phyloP scores from a whole-genome alignment of 2,329 filamentous ascomycete genomes.

The Diplodia corticola region DNA sequence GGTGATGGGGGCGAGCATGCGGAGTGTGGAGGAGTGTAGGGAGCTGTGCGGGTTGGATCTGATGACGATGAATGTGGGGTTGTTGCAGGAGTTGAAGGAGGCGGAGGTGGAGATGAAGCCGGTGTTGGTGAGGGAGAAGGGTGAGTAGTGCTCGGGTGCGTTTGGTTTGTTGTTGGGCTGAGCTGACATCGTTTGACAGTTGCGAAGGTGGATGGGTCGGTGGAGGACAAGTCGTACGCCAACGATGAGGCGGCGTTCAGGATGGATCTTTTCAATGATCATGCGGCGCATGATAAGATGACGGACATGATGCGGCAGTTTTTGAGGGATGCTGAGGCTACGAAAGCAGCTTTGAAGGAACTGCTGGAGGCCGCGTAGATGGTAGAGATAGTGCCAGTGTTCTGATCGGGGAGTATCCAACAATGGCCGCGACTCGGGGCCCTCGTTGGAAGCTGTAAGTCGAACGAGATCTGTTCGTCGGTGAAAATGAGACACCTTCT shows the following conservation, averaged over 20 bases:
- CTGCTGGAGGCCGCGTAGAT: not conserved
- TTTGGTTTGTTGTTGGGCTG: not conserved
- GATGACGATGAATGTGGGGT: conserved; percentile 58
- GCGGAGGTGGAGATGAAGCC: not conserved
- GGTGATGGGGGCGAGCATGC: conserved; percentile 60
- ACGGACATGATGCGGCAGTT: conserved; percentile 15
- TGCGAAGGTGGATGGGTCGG: not conserved
- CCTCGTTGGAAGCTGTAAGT: not conserved
- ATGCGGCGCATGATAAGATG: conserved; percentile 14
- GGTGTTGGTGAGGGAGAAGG: not conserved
- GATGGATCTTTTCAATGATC: conserved; percentile 9
- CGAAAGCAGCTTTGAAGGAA: conserved; percentile 1
- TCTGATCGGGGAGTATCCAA: no score
- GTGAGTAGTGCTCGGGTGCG: no score
- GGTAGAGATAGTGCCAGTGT: not conserved
- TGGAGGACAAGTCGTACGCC: not conserved
- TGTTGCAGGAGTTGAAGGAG: conserved; percentile 44
- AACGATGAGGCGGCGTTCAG: conserved; percentile 5
- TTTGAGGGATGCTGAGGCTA: not conserved
- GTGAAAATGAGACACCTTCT: not conserved
- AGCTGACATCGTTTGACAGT: not conserved
- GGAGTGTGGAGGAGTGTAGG: conserved; percentile 60
- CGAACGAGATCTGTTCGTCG: not conserved
- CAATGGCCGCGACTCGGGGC: not conserved
- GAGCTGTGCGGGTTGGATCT: conserved; percentile 58